A percentile compares a stretch with the other conserved stretches of the same genome.
These are phyloP conservation scores for Schizosaccharomyces versatilis DNA, from an alignment of 1,139 yeast species.

Conservation along the genomic window DNA sequence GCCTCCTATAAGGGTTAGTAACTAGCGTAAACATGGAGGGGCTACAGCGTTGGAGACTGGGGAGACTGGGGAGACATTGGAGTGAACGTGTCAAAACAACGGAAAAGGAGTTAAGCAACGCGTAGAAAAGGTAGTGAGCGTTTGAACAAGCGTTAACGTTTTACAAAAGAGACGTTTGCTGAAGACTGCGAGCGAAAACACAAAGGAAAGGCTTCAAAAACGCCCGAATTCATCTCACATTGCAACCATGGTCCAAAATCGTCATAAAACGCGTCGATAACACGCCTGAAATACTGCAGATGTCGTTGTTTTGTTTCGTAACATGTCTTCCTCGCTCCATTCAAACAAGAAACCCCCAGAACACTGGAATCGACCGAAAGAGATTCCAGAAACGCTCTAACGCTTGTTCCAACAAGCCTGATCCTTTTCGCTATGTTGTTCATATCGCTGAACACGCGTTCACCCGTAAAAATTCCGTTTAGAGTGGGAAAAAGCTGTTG, in stretches of 20 bases:
- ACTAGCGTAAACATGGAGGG: not conserved
- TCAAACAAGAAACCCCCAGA: no score
- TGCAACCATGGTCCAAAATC: not conserved
- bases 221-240: not conserved
- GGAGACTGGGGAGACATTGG: not conserved
- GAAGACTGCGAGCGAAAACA: not conserved
- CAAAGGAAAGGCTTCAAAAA: not conserved
- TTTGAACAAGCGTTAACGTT: not conserved
- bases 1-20: slow-evolving; percentile 27
- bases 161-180: not conserved
- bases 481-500: no score
- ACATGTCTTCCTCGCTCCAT: no score
- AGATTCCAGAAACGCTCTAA: no score
- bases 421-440: not conserved
- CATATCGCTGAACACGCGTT: not conserved
- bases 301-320: no score
- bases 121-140: not conserved
- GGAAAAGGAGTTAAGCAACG: not conserved
- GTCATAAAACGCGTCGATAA: not conserved
- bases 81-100: not conserved
- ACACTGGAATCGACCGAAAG: no score
- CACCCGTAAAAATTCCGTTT: not conserved
- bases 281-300: no score
- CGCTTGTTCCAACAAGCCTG: not conserved
- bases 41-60: not conserved